A percentile compares a stretch with the other conserved stretches of the same genome.
phyloP scores from a whole-genome alignment of 2,329 filamentous ascomycete genomes.

The Venturiaceae sp. region DNA sequence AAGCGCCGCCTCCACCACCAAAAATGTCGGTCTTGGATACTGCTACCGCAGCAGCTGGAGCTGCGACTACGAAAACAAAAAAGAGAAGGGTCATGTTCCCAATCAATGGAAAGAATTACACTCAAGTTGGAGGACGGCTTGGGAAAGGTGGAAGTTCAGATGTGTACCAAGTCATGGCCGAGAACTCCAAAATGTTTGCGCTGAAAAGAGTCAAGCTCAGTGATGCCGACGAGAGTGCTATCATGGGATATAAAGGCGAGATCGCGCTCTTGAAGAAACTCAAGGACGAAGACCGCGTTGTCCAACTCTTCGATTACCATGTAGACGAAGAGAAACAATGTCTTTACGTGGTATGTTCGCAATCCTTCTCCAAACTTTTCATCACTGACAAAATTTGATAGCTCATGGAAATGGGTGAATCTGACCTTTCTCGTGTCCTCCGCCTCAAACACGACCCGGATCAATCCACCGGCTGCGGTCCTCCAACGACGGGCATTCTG shows the following conservation, averaged over 20 bases:
- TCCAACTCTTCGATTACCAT: conserved; percentile 85
- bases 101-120: conserved; percentile 87
- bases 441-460: conserved; percentile 45
- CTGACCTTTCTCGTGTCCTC: conserved; percentile 82
- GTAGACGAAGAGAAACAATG: conserved; percentile 86
- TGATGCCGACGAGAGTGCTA: conserved; percentile 73
- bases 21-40: conserved; percentile 97
- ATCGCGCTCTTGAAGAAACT: conserved; percentile 83
- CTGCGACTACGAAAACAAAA: conserved; percentile 61
- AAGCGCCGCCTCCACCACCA: conserved; percentile 66
- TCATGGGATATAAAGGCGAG: conserved; percentile 86
- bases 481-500: conserved; percentile 46
- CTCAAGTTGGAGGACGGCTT: conserved; percentile 70
- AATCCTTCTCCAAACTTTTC: background rate
- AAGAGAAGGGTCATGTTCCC: conserved; percentile 77
- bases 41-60: conserved; percentile 74
- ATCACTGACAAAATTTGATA: conserved; percentile 22
- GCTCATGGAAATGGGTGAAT: conserved; percentile 96
- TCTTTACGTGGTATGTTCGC: conserved; percentile 62
- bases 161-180: conserved; percentile 92
- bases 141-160: conserved; percentile 88
- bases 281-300: conserved; percentile 77
- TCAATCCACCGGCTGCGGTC: conserved; percentile 5
- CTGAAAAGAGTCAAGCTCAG: conserved; percentile 88
- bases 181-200: conserved; percentile 92